Conservation (phyloP, 148 eudicot genomes). For the Salicornia ramosissima region DNA sequence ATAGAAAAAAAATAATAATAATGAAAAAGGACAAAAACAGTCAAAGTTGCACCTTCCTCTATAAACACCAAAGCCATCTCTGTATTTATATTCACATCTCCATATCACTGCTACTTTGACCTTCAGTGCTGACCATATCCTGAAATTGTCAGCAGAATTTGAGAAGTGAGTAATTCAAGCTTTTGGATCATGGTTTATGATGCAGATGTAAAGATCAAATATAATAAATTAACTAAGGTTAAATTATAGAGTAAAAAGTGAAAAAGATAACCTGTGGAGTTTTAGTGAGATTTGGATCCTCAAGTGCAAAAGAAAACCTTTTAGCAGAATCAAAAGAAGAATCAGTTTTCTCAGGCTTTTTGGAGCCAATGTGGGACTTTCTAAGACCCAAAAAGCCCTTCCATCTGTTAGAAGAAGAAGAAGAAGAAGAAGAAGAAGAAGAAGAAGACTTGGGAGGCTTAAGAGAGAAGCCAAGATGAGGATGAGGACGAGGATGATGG, state of each 20-base stretch:
- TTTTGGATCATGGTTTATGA: neutral
- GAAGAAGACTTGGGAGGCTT: constrained; percentile 54
- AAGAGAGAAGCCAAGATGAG: constrained; percentile 23
- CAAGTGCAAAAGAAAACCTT: constrained; percentile 29
- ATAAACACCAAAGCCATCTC: constrained; percentile 26
- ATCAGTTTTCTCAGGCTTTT: constrained; percentile 40
- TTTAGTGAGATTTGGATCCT: constrained; percentile 21
- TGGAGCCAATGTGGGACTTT: constrained; percentile 71
- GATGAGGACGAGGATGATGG: too few relatives aligned
- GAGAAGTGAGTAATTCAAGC: neutral
- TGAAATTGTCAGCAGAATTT: constrained; percentile 14
- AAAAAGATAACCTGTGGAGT: constrained; percentile 24
- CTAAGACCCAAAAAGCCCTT: constrained; percentile 73
- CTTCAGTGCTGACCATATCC: constrained; percentile 37
- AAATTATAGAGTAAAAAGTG: neutral
- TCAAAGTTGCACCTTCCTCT: constrained; percentile 29
- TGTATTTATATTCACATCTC: constrained; percentile 40
- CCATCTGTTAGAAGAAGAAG: constrained; percentile 43
- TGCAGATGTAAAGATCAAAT: neutral
- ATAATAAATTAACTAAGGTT: neutral
- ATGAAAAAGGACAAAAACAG: constrained; percentile 7
- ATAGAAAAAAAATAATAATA: neutral
- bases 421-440: constrained; percentile 23
- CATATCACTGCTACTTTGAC: constrained; percentile 41
- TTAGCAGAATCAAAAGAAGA: constrained; percentile 28